Evolutionary conservation across 495 filamentous ascomycete genomes (phyloP).

Genomic region (Xylaria grammica): DNA sequence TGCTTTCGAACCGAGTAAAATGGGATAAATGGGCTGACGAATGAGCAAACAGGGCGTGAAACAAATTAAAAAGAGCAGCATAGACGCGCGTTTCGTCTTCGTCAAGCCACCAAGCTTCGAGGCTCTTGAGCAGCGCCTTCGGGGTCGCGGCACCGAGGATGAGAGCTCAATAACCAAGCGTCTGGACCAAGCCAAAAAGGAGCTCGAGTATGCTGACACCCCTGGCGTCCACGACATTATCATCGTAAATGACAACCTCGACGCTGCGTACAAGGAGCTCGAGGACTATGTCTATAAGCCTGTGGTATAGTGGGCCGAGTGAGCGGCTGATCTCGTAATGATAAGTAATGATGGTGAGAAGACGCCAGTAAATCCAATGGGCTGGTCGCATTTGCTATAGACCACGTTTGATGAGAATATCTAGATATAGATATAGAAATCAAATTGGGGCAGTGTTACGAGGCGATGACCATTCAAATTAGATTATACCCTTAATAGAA

Average conservation of each 20-base stretch:
- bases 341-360: not conserved
- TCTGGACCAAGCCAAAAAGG: conserved; percentile 75
- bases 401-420: not conserved
- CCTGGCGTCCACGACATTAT: conserved; percentile 81
- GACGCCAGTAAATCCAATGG: not conserved
- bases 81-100: conserved; percentile 84
- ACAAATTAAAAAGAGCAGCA: conserved; percentile 79
- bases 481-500: conserved; percentile 24
- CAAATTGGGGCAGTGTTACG: not conserved
- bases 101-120: conserved; percentile 79
- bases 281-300: conserved; percentile 64
- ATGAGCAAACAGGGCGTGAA: conserved; percentile 72
- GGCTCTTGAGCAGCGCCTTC: conserved; percentile 74
- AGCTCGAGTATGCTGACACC: conserved; percentile 78
- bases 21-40: conserved; percentile 15
- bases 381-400: not conserved
- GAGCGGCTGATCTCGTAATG: conserved; percentile 1
- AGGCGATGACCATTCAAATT: conserved; percentile 2
- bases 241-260: conserved; percentile 88
- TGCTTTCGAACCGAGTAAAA: not conserved
- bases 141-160: conserved; percentile 82
- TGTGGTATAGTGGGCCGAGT: conserved; percentile 24
- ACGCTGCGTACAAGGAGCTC: conserved; percentile 80
- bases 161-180: conserved; percentile 78
- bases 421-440: conserved; percentile 9